Evolutionary conservation across 2,329 filamentous ascomycete genomes (phyloP).

Genomic region (Fusarium buharicum): DNA sequence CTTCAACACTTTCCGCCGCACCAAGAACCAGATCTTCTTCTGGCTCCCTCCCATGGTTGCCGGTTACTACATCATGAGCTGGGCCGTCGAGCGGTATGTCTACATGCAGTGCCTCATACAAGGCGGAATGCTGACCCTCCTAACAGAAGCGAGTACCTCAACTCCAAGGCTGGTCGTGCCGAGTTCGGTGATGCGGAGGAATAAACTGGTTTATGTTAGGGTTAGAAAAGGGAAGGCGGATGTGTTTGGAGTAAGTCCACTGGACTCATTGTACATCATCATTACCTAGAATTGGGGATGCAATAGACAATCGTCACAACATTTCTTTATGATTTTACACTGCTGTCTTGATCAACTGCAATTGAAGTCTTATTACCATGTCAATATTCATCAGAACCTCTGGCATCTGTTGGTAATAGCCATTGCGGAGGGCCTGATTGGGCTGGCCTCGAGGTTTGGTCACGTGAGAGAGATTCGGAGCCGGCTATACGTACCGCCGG

Average conservation of each 20-base stretch:
- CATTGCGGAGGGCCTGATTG: constrained; percentile 41
- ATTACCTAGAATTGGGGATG: constrained; percentile 52
- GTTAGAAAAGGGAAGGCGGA: constrained; percentile 27
- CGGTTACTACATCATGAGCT: constrained; percentile 86
- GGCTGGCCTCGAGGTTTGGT: neutral
- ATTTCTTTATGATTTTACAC: constrained; percentile 37
- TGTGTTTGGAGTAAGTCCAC: constrained; percentile 48
- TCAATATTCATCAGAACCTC: constrained; percentile 11
- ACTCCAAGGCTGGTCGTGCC: constrained; percentile 79
- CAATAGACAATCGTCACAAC: constrained; percentile 51
- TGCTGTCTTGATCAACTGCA: neutral
- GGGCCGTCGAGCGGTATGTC: constrained; percentile 88
- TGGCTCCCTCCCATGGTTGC: constrained; percentile 80
- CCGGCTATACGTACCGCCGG: constrained; percentile 50
- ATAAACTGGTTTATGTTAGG: constrained; percentile 47
- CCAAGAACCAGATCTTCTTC: constrained; percentile 88
- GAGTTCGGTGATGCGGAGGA: constrained; percentile 61
- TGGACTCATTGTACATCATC: constrained; percentile 56
- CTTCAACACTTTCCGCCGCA: constrained; percentile 95
- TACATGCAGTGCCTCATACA: neutral
- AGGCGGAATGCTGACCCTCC: constrained; percentile 18
- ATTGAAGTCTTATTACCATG: constrained; percentile 4
- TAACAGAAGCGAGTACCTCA: constrained; percentile 79
- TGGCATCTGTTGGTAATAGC: constrained; percentile 38
- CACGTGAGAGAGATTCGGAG: constrained; percentile 42